Evolutionary conservation across 1,284 basidiomycete genomes (phyloP).

Genomic region (Albatrellus sp.): DNA sequence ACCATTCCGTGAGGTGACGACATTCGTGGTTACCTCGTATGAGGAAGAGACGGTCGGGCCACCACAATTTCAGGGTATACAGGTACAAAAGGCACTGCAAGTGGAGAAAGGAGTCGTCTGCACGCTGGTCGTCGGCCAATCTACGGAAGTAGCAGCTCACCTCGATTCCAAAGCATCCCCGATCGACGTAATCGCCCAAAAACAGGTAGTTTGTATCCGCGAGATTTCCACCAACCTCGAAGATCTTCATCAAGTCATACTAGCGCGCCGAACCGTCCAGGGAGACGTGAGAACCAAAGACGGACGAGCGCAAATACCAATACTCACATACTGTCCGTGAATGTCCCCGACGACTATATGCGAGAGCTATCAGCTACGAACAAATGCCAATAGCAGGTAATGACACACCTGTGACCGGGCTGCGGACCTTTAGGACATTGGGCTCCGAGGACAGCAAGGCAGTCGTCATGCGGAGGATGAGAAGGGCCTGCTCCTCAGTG

Average conservation of each 20-base stretch:
- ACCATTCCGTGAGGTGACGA: constrained; percentile 91
- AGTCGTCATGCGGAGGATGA: constrained; percentile 74
- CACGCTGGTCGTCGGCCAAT: not conserved
- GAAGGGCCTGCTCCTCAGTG: constrained; percentile 80
- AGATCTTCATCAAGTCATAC: constrained; percentile 98
- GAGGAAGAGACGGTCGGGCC: constrained; percentile 81
- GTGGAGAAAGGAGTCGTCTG: not conserved
- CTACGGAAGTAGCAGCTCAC: constrained; percentile 27
- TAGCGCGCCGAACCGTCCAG: constrained; percentile 21
- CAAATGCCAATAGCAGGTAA: not conserved
- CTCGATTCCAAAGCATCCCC: constrained; percentile 93
- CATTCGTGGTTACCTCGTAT: constrained; percentile 98
- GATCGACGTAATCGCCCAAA: constrained; percentile 96
- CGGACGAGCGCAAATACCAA: not conserved
- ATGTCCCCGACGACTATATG: constrained; percentile 87
- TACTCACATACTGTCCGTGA: constrained; percentile 92
- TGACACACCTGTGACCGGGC: constrained; percentile 86
- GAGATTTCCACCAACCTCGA: constrained; percentile 89
- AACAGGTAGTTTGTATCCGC: constrained; percentile 90
- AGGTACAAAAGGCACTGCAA: constrained; percentile 76
- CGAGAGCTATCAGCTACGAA: constrained; percentile 4
- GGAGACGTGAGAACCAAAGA: constrained; percentile 1
- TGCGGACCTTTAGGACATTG: constrained; percentile 78
- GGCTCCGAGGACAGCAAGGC: constrained; percentile 71
- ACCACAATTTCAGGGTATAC: constrained; percentile 90